phyloP scores from a whole-genome alignment of 2,329 filamentous ascomycete genomes.

The Claviceps sorghi region DNA sequence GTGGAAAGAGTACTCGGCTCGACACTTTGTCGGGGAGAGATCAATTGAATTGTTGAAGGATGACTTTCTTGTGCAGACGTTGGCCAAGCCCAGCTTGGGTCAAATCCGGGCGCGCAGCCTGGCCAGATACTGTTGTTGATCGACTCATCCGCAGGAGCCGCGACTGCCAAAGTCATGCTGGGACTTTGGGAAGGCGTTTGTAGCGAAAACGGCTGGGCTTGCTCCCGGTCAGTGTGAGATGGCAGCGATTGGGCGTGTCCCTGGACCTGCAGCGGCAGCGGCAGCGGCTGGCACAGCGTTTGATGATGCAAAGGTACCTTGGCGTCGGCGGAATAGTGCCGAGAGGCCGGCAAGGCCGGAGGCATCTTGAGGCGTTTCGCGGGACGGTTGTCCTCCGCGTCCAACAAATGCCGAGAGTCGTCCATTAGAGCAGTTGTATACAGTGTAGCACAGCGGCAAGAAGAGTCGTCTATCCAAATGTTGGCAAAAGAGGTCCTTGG shows the following conservation, averaged over 20 bases:
- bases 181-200: neutral
- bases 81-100: conserved; percentile 6
- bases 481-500: neutral
- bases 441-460: neutral
- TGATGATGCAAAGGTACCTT: neutral
- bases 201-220: neutral
- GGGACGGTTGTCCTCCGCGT: conserved; percentile 6
- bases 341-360: neutral
- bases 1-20: neutral
- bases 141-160: neutral
- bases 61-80: neutral
- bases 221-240: neutral
- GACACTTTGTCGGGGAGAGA: neutral
- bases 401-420: conserved; percentile 1
- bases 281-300: neutral
- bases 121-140: neutral
- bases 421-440: conserved; percentile 7
- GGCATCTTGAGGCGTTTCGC: conserved; percentile 12
- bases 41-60: neutral
- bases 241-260: neutral
- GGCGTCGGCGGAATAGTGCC: neutral
- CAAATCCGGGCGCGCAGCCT: neutral
- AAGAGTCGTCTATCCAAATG: neutral
- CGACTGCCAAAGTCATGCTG: neutral
- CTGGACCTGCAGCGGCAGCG: neutral